These are phyloP conservation scores for Rhodomyrtus psidioides DNA, from an alignment of 441 rosid genomes.

Conservation along the genomic window DNA sequence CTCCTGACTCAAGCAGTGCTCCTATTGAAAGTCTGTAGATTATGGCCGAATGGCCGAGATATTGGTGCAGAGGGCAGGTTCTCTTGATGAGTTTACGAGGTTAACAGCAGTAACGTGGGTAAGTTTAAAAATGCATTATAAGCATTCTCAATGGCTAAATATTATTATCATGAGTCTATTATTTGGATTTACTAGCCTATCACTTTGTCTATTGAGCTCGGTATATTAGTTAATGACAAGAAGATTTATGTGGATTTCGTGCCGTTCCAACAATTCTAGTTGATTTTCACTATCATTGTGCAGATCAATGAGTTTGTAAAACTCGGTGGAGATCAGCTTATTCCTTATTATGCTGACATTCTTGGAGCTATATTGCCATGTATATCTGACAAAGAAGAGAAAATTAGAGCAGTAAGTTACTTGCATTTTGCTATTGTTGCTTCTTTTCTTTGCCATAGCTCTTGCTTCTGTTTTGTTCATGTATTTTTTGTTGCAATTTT, in stretches of 20 bases:
- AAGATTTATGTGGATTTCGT: neutral
- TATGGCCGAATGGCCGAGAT: constrained; percentile 99
- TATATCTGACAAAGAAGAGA: constrained; percentile 99
- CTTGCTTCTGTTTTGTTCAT: neutral
- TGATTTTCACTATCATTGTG: constrained; percentile 2
- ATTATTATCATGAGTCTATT: neutral
- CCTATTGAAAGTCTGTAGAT: constrained; percentile 99
- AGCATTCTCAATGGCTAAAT: neutral
- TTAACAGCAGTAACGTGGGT: constrained; percentile 99
- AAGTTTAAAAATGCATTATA: constrained; percentile 10
- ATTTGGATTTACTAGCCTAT: neutral
- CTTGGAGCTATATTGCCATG: constrained; percentile 98
- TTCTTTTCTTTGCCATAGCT: neutral
- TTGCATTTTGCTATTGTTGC: neutral
- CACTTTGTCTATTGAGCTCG: neutral
- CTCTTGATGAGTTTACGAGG: constrained; percentile 96
- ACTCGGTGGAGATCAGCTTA: constrained; percentile 99
- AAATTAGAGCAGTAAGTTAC: constrained; percentile 91
- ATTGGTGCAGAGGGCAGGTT: constrained; percentile 92
- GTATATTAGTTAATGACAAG: neutral
- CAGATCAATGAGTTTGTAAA: constrained; percentile 99
- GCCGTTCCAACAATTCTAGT: neutral
- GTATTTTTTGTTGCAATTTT: neutral
- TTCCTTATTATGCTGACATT: constrained; percentile 93
- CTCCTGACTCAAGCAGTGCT: constrained; percentile 89